Evolutionary conservation across 495 filamentous ascomycete genomes (phyloP), one percentile per base, ranked within the genome.

Genomic region (Haplographium delicatum): DNA sequence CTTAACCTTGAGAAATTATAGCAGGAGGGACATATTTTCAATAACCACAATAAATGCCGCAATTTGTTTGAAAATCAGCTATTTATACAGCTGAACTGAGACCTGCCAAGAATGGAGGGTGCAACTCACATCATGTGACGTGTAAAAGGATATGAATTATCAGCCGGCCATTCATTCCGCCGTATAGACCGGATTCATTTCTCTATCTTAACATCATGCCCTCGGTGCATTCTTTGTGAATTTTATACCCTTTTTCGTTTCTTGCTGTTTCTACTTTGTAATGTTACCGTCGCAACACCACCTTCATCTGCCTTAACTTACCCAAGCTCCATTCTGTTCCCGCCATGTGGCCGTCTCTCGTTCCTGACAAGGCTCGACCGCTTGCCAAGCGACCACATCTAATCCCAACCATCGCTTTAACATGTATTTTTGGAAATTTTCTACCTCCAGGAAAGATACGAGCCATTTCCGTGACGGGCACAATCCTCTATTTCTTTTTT

Each of bases 351-450:
- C 13, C 43, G 6, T 49, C 37, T n/a, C 38, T 54, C 45, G 20
- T 49, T 11, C 52, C 52, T 18, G 39, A 49, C 33, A 49, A 48
- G 24, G 52, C 44, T 10, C 23, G 52, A 9, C 52, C 52, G 10
- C 44, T 54, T 1, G 24, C 22, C 5, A 13, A 25, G 0, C 26
- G 44, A 10, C 45, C 38, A 18, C 39, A 44, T 37, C 52, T 54
- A 27, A 43, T 54, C 15, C 52, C 44, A 26, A 41, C 16, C 15
- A 54, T 54, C 5, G 48, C 31, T 39, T 10, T 50, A 4, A 24
- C 27, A 11, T 49, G 44, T 22, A n/a, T 54, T 28, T 18, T 19
- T 37, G 45, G 44, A 2, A 20, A 37, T 25, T 20, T 49, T 27
- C 37, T 54, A 26, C 52, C 52, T 35, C 44, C 26, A 1, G 25